Base-by-base conservation (phyloP, 31 red algal genomes). In the Odonthalia washingtoniensis region DNA sequence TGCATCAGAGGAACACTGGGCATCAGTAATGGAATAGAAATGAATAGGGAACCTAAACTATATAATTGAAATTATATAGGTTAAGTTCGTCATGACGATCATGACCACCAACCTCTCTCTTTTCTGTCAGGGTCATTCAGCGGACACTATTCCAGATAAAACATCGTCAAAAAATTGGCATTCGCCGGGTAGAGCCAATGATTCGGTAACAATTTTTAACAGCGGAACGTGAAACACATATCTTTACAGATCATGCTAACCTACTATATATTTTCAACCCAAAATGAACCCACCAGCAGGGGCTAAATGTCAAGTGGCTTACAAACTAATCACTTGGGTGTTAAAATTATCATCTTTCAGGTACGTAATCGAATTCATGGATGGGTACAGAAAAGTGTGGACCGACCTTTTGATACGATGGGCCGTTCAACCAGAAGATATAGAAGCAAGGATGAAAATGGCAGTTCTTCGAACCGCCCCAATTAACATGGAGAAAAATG, bases 161-260 rank as follows among this genome's bases (percentile, higher is more conserved):
- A 44, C 32, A 64, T 74, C 5, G 37, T 57, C 17, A 74, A 88
- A 52, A 88, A 78, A 52, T 52, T 78, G 76, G 85, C 70, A 1
- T 88, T 69, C 41, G 85, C 74, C 26, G 65, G 12, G 85, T 88
- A 2, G 61, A 88, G 37, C 27, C 74, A 46, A 88, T 88, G 74
- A 31, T 18, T 6, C 5, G 74, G 3, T 26, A 78, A 2, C 73
- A 88, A 2, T 70, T 78, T 44, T 46, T 88, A 4, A 62, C 63
- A 1, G 6, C 63, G 5, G 74, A 35, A 1, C 30, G 35, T 4
- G 60, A 70, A 30, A 49, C 78, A 24, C 38, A 17, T 49, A 88
- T 88, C 17, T 78, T 68, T 49, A 78, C n/a, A n/a, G n/a, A n/a
- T n/a, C n/a, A n/a, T n/a, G n/a, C n/a, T n/a, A n/a, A n/a, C n/a